Conservation (phyloP, 73 alveolate genomes). For the Symbiodinium pilosum region DNA sequence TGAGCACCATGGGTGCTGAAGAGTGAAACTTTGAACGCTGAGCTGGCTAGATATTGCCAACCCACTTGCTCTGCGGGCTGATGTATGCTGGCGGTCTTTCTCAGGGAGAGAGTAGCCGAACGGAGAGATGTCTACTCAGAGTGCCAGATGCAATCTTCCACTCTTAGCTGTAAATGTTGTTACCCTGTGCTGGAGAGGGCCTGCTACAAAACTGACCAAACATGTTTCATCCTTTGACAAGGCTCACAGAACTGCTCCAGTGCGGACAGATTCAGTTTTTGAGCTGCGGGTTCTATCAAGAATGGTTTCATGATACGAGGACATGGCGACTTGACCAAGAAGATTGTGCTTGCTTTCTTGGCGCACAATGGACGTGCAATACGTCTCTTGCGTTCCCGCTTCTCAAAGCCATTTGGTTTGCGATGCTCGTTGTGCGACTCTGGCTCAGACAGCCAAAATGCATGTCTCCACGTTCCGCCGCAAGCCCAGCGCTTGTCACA, state of each 20-base stretch:
- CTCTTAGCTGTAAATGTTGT: not conserved
- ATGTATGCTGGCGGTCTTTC: not conserved
- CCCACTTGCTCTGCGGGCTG: no score
- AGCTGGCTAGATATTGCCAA: no score
- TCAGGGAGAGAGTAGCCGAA: not conserved
- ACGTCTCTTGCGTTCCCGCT: no score
- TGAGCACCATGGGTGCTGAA: constrained; percentile 26
- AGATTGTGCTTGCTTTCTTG: no score
- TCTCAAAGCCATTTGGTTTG: no score
- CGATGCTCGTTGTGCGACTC: no score
- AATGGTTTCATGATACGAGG: not conserved
- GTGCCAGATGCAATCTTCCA: not conserved
- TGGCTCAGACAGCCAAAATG: no score
- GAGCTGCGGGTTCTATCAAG: not conserved
- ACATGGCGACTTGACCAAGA: not conserved
- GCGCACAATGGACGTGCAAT: no score
- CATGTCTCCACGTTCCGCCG: not conserved
- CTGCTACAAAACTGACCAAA: not conserved
- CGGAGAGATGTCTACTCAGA: not conserved
- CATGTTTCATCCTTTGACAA: no score
- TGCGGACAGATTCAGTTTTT: not conserved
- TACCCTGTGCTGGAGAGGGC: not conserved
- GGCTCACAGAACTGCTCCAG: not conserved
- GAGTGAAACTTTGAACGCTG: constrained; percentile 24
- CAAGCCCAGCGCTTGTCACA: not conserved